Conservation (phyloP, 768 basidiomycete genomes). For the Fomitopsis serialis region DNA sequence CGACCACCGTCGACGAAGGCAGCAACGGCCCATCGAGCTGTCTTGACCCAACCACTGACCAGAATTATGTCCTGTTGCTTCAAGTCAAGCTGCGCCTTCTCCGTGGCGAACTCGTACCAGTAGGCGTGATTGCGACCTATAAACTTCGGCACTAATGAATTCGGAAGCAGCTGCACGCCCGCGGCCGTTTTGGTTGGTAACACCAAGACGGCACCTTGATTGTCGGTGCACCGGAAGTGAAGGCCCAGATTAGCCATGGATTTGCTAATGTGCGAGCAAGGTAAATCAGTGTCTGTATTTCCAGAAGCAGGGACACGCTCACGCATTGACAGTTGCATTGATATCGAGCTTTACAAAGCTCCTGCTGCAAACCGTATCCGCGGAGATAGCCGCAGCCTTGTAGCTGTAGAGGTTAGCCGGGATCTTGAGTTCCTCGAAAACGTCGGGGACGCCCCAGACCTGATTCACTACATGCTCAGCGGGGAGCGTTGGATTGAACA, state of each 20-base stretch:
- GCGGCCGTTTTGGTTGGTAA: background rate
- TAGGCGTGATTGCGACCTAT: slow-evolving; percentile 2
- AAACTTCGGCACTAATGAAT: background rate
- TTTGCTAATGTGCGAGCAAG: background rate
- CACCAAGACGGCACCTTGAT: slow-evolving; percentile 8
- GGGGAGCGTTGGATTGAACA: slow-evolving; percentile 13
- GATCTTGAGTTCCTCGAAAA: slow-evolving; percentile 1
- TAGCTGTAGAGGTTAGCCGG: background rate
- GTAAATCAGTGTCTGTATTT: background rate
- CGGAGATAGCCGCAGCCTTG: background rate
- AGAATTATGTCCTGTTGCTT: slow-evolving; percentile 5
- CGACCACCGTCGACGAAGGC: slow-evolving; percentile 2
- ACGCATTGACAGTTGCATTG: background rate
- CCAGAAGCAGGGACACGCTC: background rate
- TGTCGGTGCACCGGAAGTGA: slow-evolving; percentile 2
- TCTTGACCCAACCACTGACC: slow-evolving; percentile 12
- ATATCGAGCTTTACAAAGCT: background rate
- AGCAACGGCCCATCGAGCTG: slow-evolving; percentile 9
- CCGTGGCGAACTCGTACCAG: slow-evolving; percentile 8
- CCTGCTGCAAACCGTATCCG: slow-evolving; percentile 3
- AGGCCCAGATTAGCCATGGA: background rate
- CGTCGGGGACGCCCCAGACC: slow-evolving; percentile 3
- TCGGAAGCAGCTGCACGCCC: background rate
- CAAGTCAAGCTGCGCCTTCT: slow-evolving; percentile 1
- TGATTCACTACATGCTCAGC: slow-evolving; percentile 5